A percentile compares a stretch with the other conserved stretches of the same genome.
Conservation (phyloP, 75 land plant species). For the Chamaecyparis obtusa region DNA sequence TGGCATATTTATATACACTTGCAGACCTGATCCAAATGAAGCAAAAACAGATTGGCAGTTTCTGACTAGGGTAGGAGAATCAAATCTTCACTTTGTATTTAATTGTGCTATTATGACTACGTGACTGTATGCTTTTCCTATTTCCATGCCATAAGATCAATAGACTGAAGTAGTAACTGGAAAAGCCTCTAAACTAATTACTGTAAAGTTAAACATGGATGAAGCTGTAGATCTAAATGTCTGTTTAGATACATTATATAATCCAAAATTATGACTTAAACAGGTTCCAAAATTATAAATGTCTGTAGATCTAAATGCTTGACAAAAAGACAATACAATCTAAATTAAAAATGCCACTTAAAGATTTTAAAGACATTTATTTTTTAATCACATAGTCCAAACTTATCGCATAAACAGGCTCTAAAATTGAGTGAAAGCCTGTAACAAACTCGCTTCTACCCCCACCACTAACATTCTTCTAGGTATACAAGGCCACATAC, state of each 20-base stretch:
- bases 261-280: no score
- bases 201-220: slow-evolving; percentile 9
- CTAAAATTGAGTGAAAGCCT: no score
- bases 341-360: no score
- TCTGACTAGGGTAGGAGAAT: slow-evolving; percentile 16
- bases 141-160: neutral
- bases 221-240: neutral
- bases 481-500: no score
- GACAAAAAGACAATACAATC: no score
- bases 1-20: slow-evolving; percentile 20
- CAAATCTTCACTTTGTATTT: slow-evolving; percentile 5
- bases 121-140: neutral
- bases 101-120: slow-evolving; percentile 8
- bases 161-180: neutral
- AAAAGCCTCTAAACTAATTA: neutral
- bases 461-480: no score
- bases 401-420: no score
- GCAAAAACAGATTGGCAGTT: slow-evolving; percentile 19
- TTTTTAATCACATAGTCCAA: no score
- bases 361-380: no score
- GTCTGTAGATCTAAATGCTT: no score
- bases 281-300: no score
- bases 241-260: neutral
- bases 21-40: slow-evolving; percentile 17
- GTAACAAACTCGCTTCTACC: no score